A percentile compares a stretch with the other conserved stretches of the same genome.
Conservation (phyloP, 805 yeast species). For the Candida verbasci region DNA sequence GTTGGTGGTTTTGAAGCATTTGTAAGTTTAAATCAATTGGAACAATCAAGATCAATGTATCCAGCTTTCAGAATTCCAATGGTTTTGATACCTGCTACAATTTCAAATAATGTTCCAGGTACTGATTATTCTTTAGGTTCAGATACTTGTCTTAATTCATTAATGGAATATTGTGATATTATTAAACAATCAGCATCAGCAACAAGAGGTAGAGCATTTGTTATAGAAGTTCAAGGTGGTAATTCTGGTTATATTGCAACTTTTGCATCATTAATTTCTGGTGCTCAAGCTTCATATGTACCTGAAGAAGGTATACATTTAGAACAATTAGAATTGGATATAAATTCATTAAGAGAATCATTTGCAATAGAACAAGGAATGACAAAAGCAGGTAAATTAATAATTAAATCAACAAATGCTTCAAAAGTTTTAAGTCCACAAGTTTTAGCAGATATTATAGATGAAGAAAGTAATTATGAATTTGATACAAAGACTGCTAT, state of each 20-base stretch:
- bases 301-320: constrained; percentile 81
- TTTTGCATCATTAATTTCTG: constrained; percentile 76
- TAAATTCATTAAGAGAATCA: constrained; percentile 60
- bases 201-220: constrained; percentile 88
- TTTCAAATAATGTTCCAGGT: constrained; percentile 98
- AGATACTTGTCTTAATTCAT: constrained; percentile 90
- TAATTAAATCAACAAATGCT: constrained; percentile 80
- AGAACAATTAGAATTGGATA: constrained; percentile 68
- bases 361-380: constrained; percentile 75
- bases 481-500: constrained; percentile 93
- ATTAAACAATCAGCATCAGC: constrained; percentile 94
- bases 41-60: constrained; percentile 68
- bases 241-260: constrained; percentile 93
- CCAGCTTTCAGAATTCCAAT: constrained; percentile 94
- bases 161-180: constrained; percentile 91
- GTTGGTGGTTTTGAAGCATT: constrained; percentile 99
- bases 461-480: constrained; percentile 67
- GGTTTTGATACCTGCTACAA: constrained; percentile 91
- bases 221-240: constrained; percentile 98
- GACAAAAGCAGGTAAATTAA: constrained; percentile 77
- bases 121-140: constrained; percentile 93
- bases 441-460: constrained; percentile 76
- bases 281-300: constrained; percentile 86
- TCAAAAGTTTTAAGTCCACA: constrained; percentile 79
- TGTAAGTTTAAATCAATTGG: constrained; percentile 74